Base-by-base conservation (phyloP, 1,284 basidiomycete genomes). In the Porodaedalea pini region DNA sequence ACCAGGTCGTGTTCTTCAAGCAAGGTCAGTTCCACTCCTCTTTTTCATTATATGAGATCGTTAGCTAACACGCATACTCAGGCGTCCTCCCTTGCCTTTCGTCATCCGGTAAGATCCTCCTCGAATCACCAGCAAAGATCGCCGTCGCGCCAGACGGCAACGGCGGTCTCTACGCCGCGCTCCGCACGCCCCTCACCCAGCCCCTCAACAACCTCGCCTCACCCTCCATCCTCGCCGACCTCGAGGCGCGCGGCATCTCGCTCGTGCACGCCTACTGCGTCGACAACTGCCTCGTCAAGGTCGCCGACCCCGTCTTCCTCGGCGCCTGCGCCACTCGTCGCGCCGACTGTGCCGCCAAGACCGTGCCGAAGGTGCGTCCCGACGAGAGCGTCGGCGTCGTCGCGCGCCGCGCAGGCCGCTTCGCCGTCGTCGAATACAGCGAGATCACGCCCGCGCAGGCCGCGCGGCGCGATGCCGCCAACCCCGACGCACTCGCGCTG, bases 141-240 rank as follows among this genome's bases (percentile, higher is more conserved):
- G 92, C 94, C 29, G 92, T 96, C 48, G 95, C 97, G 6, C 97
- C 97, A 1, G 96, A 98, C 67, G 97, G 97, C 58, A 99, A 99
- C 70, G 97, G 97, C 58, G 97, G 97, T 19, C 79, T 99, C 44
- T 99, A 99, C 72, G 89, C 94, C 8, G 96, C 95, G 2, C 89
- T 94, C 25, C 90, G 93, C 56, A 73, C 82, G 34, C 90, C 93
- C 0, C 72, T 95, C 48, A 82, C 82, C 17, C 67, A 83, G n/a
- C 70, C 77, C 31, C 73, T 82, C 69, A 78, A 79, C 54, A 59
- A 63, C 40, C 54, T 60, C 4, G 50, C 63, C 19, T 77, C 83
- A 27, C 78, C 71, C 51, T 90, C 90, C 10, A 94, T 99, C 54
- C 83, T 99, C 51, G 81, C 88, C 41, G 93, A 98, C 72, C 81